phyloP scores from a whole-genome alignment of 257 asterid species.

The Jacaranda copaia region DNA sequence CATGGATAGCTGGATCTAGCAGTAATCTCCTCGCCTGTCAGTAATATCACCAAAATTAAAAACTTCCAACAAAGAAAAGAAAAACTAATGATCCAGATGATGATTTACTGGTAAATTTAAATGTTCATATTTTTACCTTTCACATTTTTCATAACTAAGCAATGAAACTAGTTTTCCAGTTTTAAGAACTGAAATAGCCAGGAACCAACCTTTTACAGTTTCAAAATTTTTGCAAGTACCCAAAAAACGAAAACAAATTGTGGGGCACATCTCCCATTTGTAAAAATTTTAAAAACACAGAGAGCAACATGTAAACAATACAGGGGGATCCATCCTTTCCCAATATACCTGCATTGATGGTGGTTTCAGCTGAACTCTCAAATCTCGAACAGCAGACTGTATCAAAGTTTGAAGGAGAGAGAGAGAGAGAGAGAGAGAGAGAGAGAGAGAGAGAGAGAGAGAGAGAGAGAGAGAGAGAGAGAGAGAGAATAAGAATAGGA shows the following conservation, averaged over 20 bases:
- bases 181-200: background rate
- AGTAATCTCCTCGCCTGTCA: constrained; percentile 86
- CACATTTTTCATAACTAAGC: constrained; percentile 1
- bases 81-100: constrained; percentile 10
- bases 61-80: background rate
- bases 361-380: constrained; percentile 96
- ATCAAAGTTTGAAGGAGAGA: constrained; percentile 36
- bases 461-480: too few species aligned
- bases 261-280: background rate
- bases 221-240: constrained; percentile 2
- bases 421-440: too few species aligned
- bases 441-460: too few species aligned
- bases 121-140: background rate
- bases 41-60: constrained; percentile 26
- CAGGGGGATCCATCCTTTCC: constrained; percentile 13
- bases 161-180: background rate
- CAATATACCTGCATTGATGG: constrained; percentile 93
- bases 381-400: constrained; percentile 94
- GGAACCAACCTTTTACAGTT: background rate
- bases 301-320: constrained; percentile 13
- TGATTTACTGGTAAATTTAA: background rate
- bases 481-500: constrained; percentile 32
- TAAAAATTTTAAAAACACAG: constrained; percentile 4
- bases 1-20: constrained; percentile 98
- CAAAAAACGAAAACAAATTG: background rate